A percentile compares a stretch with the other conserved stretches of the same genome.
Conservation (phyloP, 352 stramenopile species). For the Phytopythium aichiense region DNA sequence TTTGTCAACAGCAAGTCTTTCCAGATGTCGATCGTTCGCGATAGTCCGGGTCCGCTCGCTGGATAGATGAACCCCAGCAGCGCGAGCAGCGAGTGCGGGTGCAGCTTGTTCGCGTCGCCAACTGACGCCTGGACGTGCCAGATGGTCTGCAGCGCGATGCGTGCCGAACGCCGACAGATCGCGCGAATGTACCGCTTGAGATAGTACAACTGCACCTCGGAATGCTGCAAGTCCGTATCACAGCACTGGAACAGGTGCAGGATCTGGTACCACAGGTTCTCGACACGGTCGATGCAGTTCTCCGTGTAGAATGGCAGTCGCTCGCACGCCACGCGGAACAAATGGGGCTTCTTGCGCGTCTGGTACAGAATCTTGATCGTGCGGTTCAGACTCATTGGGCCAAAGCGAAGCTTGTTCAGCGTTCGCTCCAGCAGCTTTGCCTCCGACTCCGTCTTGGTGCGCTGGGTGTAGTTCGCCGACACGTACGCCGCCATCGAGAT, state of each 20-base stretch:
- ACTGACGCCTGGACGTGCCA: constrained; percentile 73
- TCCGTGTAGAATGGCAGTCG: constrained; percentile 71
- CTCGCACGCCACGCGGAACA: constrained; percentile 64
- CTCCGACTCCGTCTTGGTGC: constrained; percentile 17
- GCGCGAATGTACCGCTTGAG: constrained; percentile 62
- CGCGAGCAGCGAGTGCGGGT: constrained; percentile 57
- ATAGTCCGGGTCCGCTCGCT: constrained; percentile 20
- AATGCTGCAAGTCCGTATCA: constrained; percentile 42
- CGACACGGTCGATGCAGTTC: constrained; percentile 65
- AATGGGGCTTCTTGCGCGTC: constrained; percentile 56
- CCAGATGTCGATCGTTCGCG: constrained; percentile 41
- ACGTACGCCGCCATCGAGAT: constrained; percentile 29
- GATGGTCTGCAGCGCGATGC: constrained; percentile 76
- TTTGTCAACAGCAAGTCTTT: constrained; percentile 54
- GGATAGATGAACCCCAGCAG: constrained; percentile 68
- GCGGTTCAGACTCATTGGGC: constrained; percentile 70
- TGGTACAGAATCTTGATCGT: constrained; percentile 82
- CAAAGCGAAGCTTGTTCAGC: constrained; percentile 41
- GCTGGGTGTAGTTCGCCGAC: constrained; percentile 1
- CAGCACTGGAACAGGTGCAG: constrained; percentile 76
- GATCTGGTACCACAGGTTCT: constrained; percentile 79
- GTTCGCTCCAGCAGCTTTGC: constrained; percentile 30
- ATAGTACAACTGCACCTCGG: constrained; percentile 56
- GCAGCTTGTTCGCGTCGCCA: constrained; percentile 39
- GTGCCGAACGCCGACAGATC: constrained; percentile 63